Evolutionary conservation across 1,284 basidiomycete genomes (phyloP).

Genomic region (Gomphus bonarii): DNA sequence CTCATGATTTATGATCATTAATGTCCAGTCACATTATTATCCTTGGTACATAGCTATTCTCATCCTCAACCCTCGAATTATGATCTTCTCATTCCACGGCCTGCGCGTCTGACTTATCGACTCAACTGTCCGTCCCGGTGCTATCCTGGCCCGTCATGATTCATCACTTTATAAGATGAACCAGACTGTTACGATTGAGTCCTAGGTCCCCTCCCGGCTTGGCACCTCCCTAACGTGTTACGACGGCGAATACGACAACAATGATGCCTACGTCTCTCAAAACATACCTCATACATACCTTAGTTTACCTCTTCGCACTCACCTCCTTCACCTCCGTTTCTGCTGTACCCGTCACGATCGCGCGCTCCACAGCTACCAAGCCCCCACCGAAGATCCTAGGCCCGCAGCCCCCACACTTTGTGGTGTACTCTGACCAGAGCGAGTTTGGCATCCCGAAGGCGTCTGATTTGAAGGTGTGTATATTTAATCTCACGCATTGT

Average conservation of each 20-base stretch:
- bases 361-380: background rate
- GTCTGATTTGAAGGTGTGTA: conserved; percentile 1
- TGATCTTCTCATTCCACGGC: background rate
- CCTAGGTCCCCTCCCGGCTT: background rate
- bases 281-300: background rate
- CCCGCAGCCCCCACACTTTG: conserved; percentile 10
- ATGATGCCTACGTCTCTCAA: background rate
- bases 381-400: background rate
- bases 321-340: background rate
- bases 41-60: too few relatives aligned
- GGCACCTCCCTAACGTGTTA: background rate
- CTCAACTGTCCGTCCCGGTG: too few relatives aligned
- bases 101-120: background rate
- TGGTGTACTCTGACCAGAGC: conserved; percentile 10
- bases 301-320: background rate
- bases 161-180: background rate
- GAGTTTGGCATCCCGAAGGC: background rate
- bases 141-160: too few relatives aligned
- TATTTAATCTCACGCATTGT: background rate
- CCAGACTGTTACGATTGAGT: background rate
- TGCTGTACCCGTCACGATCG: background rate
- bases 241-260: background rate
- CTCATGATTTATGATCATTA: too few relatives aligned
- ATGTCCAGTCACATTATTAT: too few relatives aligned
- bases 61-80: background rate